Evolutionary conservation across 2,329 filamentous ascomycete species (phyloP).

Genomic region (Nigrospora sphaerica): DNA sequence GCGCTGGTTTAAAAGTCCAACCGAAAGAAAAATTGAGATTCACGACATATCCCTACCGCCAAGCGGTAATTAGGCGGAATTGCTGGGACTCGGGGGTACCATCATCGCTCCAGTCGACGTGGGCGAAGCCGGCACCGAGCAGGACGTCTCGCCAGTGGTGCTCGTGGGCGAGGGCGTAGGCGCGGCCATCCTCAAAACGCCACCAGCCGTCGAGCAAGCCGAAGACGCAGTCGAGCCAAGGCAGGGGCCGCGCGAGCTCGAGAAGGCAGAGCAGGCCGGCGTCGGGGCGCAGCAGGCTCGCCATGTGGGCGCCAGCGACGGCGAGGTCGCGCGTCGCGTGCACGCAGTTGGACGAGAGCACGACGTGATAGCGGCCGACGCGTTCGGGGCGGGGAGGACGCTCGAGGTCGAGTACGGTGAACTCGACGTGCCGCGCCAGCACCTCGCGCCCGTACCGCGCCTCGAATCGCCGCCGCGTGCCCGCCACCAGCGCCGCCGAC

Average conservation of each 20-base stretch:
- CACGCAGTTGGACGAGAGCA: slow-evolving; percentile 25
- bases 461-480: not conserved
- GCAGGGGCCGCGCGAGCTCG: slow-evolving; percentile 16
- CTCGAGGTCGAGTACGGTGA: not conserved
- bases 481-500: slow-evolving; percentile 10
- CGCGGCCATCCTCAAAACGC: slow-evolving; percentile 14
- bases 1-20: not conserved
- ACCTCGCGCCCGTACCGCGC: not conserved
- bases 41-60: not conserved
- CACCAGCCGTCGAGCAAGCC: slow-evolving; percentile 23
- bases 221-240: slow-evolving; percentile 18
- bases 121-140: not conserved
- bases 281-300: slow-evolving; percentile 11
- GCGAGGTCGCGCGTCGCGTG: slow-evolving; percentile 19
- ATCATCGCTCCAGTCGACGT: not conserved
- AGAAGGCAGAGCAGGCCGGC: slow-evolving; percentile 17
- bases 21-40: not conserved
- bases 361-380: slow-evolving; percentile 14
- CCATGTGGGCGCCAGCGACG: slow-evolving; percentile 11
- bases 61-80: not conserved
- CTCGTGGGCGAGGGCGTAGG: not conserved
- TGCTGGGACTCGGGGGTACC: not conserved
- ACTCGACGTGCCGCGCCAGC: not conserved
- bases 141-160: not conserved
- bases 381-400: slow-evolving; percentile 6